Percentiles rank a stretch among this genome's conserved stretches.
Evolutionary conservation across 208 protist genomes (phyloP).

Genomic region (Naegleria gruberi): DNA sequence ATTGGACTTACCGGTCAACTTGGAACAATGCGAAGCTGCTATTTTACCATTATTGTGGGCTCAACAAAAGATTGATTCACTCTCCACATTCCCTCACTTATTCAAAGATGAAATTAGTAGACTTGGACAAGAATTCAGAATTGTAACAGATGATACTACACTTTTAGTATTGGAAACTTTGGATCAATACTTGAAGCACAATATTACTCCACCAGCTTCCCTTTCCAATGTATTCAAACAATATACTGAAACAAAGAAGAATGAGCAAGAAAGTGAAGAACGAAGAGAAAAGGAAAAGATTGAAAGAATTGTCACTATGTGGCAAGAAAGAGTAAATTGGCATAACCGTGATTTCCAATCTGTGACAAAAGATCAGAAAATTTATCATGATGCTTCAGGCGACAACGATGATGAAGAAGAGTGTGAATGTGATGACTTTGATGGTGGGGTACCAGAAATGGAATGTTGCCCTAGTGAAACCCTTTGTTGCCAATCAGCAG

Average conservation of each 20-base stretch:
- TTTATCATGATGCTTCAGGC: background rate
- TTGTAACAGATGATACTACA: background rate
- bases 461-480: too few relatives aligned
- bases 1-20: background rate
- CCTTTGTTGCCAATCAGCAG: too few relatives aligned
- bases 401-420: background rate
- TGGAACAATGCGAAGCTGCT: background rate
- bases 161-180: slow-evolving; percentile 4
- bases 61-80: background rate
- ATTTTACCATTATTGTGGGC: background rate
- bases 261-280: background rate
- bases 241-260: background rate
- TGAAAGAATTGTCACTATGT: background rate
- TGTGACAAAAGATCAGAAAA: too few relatives aligned
- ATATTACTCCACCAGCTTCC: background rate
- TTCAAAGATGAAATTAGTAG: background rate
- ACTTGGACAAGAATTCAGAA: background rate
- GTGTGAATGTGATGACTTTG: background rate
- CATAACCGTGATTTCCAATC: background rate
- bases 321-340: background rate
- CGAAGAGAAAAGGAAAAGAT: background rate
- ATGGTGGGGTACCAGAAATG: too few relatives aligned
- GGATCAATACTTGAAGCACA: slow-evolving; percentile 17
- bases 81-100: background rate
- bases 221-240: background rate